Evolutionary conservation across 352 stramenopile species (phyloP).

Genomic region (Pythium apleroticum): DNA sequence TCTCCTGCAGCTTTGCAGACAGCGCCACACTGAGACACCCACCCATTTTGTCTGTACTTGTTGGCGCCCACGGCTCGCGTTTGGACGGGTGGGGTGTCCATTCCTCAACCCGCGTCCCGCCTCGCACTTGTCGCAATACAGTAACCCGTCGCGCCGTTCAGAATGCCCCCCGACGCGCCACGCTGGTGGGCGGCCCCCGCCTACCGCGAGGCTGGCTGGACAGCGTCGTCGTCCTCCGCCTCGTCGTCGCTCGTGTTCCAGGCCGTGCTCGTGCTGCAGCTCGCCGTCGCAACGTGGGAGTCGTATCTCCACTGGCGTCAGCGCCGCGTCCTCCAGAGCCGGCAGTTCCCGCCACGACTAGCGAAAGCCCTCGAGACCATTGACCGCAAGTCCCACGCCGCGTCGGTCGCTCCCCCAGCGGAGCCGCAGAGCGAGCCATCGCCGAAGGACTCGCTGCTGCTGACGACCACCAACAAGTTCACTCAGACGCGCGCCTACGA

Average conservation of each 20-base stretch:
- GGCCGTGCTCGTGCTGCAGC: constrained; percentile 79
- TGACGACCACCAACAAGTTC: constrained; percentile 89
- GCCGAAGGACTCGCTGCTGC: constrained; percentile 58
- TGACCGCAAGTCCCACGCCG: not conserved
- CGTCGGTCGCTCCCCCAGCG: not conserved
- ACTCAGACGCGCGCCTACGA: constrained; percentile 89
- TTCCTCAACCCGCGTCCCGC: too few species aligned
- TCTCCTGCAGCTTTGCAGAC: too few species aligned
- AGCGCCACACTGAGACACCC: too few species aligned
- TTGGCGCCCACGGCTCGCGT: too few species aligned
- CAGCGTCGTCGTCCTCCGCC: constrained; percentile 37
- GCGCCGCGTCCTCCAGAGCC: constrained; percentile 86
- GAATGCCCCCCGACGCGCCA: not conserved
- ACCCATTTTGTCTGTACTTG: too few species aligned
- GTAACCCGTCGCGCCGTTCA: not conserved
- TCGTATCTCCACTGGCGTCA: constrained; percentile 92
- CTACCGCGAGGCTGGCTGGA: constrained; percentile 59
- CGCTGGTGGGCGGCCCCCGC: constrained; percentile 46
- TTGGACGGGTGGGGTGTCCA: too few species aligned
- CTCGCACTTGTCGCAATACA: too few species aligned
- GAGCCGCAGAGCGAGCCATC: not conserved
- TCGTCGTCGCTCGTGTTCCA: constrained; percentile 48
- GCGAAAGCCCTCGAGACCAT: constrained; percentile 42
- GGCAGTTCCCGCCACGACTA: constrained; percentile 52
- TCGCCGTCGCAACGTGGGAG: constrained; percentile 90